Evolutionary conservation across 1,139 yeast species (phyloP), one percentile per base, ranked within the genome.

Genomic region (Zygosaccharomyces pseudobailii): DNA sequence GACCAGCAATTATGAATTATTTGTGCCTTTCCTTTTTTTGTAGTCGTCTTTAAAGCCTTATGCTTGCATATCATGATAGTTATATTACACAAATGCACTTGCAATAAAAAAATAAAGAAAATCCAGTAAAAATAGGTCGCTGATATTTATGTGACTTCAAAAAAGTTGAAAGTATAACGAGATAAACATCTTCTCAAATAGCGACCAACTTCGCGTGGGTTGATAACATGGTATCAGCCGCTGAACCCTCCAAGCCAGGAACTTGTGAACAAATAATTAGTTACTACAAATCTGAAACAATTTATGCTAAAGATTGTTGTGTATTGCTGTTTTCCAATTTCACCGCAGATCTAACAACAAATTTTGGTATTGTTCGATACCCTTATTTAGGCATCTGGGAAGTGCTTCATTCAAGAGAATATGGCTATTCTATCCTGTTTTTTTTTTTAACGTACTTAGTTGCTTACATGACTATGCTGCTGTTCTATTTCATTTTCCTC

Each of bases 1-100:
- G 56, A 54, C 33, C 40, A 52, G 38, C 43, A 39, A 24, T 46
- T 32, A 8, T 28, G 33, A 31, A 28, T 25, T 2, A n/a, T 17
- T 31, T 31, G n/a, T 3, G 20, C 20, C 7, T 5, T 35, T 21
- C 4, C 22, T 35, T 20, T 35, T 20, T 17, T 9, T 33, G 19
- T 13, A 13, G 2, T 13, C 17, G 2, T 13, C 17, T 13, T 13
- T 13, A 13, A 2, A 13, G 17, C 17, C 2, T 13, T 13, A 13
- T 13, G 17, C 17, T 13, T 13, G 17, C 17, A 13, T 13, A 13
- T 13, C 17, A 13, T 13, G 17, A 13, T 13, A 13, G 17, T 13
- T 13, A 13, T 13, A 13, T 13, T 13, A 13, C 17, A 13, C 17
- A 13, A 13, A 13, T 13, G 17, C 17, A 13, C 17, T 13, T 2